Evolutionary conservation across 768 basidiomycete species (phyloP), one percentile per base, ranked within the genome.

Genomic region (Macrolepiota dolichaula): DNA sequence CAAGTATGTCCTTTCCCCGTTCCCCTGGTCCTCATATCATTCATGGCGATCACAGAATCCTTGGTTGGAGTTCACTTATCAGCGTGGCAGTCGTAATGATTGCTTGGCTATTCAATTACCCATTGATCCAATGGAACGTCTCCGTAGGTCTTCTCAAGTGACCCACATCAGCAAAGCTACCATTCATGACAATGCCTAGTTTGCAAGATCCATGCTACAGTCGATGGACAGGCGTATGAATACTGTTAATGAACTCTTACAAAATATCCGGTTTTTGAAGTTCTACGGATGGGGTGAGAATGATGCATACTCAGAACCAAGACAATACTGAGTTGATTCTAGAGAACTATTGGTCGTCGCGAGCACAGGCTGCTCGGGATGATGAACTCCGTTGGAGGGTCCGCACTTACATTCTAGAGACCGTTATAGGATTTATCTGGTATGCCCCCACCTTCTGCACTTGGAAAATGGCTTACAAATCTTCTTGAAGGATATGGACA

Each of bases 41-140:
- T 32, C 37, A 55, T 38, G 38, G 59, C 66, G 24, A 63, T 27
- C 17, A 11, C 57, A 92, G 89, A 37, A 75, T 92, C 38, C 78
- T 93, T 27, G 92, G 92, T 4, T 91, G 89, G 87, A 87, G 87
- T 57, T 85, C 89, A 0, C 78, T 92, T 36, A 83, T 87, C 25
- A 90, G 89, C 6, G 86, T 90, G 11, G 77, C 77, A 7, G 85
- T 91, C 12, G 80, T 92, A 32, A 66, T 87, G 7, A 62, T 88
- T 11, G 84, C 85, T 1, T 86, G 85, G 58, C 72, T 81, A 7
- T 66, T 91, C 62, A 91, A 89, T 70, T 87, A 85, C 59, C 86
- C 88, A 11, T 70, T 92, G 52, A 85, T 85, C 2, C 85, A 82
- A 65, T 85, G 85, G 62, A 85, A 86, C 66, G 76, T 92, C 61